Conservation (phyloP, 768 basidiomycete species). For the Pleurotus tuoliensis region DNA sequence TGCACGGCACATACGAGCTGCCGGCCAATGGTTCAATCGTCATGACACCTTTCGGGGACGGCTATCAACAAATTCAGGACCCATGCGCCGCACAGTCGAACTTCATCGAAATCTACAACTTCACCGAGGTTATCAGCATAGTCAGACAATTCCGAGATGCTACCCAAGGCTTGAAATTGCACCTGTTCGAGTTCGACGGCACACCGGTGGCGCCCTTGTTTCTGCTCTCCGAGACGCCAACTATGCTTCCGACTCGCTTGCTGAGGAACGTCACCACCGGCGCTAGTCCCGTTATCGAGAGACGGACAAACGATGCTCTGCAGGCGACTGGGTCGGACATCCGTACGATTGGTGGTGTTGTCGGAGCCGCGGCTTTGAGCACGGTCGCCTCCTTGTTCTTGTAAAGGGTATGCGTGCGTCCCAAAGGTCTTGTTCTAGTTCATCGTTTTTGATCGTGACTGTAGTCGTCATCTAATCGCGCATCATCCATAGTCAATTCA, state of each 20-base stretch:
- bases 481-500: too few relatives aligned
- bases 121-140: conserved; percentile 66
- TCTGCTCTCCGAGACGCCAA: conserved; percentile 65
- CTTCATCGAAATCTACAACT: conserved; percentile 81
- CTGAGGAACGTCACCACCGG: conserved; percentile 49
- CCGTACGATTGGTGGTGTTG: conserved; percentile 1
- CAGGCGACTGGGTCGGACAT: neutral
- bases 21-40: conserved; percentile 77
- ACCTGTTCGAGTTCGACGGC: conserved; percentile 78
- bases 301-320: conserved; percentile 18
- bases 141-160: conserved; percentile 74
- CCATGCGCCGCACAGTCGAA: conserved; percentile 88
- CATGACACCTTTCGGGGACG: conserved; percentile 75
- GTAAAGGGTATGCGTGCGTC: neutral
- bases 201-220: conserved; percentile 69
- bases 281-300: conserved; percentile 17
- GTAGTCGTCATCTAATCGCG: neutral
- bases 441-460: neutral
- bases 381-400: neutral
- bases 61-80: conserved; percentile 92
- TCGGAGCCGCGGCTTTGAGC: neutral
- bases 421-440: too few relatives aligned
- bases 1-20: conserved; percentile 75
- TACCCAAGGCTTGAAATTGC: conserved; percentile 59
- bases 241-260: conserved; percentile 76